These are phyloP conservation scores for Xylariaceae sp. DNA, from an alignment of 2,329 filamentous ascomycete genomes.

Conservation along the genomic window DNA sequence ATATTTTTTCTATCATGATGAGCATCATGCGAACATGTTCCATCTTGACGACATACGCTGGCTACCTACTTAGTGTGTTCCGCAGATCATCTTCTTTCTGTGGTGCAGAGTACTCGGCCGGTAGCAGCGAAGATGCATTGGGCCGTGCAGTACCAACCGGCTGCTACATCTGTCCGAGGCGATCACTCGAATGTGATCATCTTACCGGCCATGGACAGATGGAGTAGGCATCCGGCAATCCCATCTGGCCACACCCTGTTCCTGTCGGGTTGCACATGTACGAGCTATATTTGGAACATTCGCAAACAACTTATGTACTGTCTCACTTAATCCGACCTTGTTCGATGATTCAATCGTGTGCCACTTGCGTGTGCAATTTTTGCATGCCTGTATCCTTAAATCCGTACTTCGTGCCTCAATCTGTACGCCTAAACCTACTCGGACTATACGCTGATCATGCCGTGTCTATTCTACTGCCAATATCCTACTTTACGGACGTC, in stretches of 20 bases:
- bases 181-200: conserved; percentile 15
- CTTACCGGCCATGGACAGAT: conserved; percentile 17
- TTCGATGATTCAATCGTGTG: conserved; percentile 1
- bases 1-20: no score
- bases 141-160: conserved; percentile 20
- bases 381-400: no score
- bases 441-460: conserved; percentile 5
- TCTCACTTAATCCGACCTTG: conserved; percentile 2
- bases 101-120: conserved; percentile 13
- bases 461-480: no score
- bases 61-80: neutral
- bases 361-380: neutral
- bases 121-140: conserved; percentile 13
- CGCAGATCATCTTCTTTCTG: conserved; percentile 1
- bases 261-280: conserved; percentile 22
- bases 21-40: no score
- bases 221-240: conserved; percentile 18
- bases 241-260: conserved; percentile 5
- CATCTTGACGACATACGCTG: no score
- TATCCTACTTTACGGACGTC: no score
- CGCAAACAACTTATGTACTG: conserved; percentile 11
- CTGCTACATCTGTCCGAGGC: conserved; percentile 13
- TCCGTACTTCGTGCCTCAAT: no score
- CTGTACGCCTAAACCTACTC: no score
- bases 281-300: conserved; percentile 16